These are phyloP conservation scores for Paramecium octaurelia DNA, from an alignment of 73 alveolate species.

Conservation along the genomic window DNA sequence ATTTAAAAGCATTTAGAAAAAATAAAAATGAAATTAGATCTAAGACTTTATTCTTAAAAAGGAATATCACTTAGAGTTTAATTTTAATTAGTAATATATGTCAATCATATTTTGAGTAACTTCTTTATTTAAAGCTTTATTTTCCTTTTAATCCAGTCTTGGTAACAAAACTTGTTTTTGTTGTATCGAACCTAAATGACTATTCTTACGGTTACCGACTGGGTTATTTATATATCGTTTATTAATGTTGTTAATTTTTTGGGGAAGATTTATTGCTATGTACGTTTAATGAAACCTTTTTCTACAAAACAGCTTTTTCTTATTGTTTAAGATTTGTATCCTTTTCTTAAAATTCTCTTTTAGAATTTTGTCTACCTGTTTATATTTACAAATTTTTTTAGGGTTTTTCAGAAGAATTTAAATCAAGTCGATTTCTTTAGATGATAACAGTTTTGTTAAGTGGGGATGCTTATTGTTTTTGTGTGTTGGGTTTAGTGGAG, in stretches of 20 bases:
- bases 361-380: neutral
- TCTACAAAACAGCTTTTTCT: neutral
- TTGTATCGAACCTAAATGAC: neutral
- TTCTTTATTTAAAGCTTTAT: neutral
- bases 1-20: too few species aligned
- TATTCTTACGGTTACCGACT: neutral
- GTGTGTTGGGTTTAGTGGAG: neutral
- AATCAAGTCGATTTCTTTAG: neutral
- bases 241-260: neutral
- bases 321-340: neutral
- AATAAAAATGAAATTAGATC: too few species aligned
- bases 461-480: neutral
- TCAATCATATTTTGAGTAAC: neutral
- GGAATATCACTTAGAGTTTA: neutral
- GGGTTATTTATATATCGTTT: neutral
- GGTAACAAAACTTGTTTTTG: neutral
- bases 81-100: neutral
- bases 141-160: neutral
- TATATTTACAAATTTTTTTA: neutral
- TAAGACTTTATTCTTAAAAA: too few species aligned
- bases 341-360: neutral
- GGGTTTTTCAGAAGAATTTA: neutral
- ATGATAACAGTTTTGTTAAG: neutral
- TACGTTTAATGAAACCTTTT: neutral
- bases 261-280: neutral